Conservation (phyloP, 306 rosid species). For the Lathyrus tuberosus region DNA sequence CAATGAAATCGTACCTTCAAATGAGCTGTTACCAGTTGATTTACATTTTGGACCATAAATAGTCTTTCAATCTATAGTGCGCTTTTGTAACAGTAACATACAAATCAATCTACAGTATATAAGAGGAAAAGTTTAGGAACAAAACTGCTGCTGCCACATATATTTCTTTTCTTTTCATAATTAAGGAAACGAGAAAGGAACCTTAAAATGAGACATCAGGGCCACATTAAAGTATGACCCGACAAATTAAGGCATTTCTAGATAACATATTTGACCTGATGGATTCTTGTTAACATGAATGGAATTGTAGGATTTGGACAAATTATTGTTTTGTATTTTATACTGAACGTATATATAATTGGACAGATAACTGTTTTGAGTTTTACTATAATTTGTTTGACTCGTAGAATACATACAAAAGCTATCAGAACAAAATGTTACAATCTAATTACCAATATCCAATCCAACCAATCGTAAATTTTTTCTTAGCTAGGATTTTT, state of each 20-base stretch:
- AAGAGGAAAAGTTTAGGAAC: background rate
- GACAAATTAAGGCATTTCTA: background rate
- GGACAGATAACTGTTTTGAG: too few relatives aligned
- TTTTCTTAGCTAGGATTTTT: too few relatives aligned
- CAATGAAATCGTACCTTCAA: background rate
- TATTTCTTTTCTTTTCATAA: background rate
- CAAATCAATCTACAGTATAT: background rate
- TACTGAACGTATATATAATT: too few relatives aligned
- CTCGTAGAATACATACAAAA: too few relatives aligned
- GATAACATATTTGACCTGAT: background rate
- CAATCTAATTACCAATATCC: too few relatives aligned
- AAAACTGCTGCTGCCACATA: background rate
- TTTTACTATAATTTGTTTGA: too few relatives aligned
- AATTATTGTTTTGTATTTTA: background rate
- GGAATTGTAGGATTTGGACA: background rate
- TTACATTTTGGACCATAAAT: slow-evolving; percentile 14
- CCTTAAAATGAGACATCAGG: slow-evolving; percentile 7
- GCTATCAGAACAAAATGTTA: too few relatives aligned
- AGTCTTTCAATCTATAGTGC: background rate
- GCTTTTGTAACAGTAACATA: background rate
- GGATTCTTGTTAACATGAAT: background rate
- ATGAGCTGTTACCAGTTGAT: background rate
- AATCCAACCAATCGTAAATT: too few relatives aligned
- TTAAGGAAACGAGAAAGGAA: background rate
- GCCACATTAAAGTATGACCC: slow-evolving; percentile 15